Base-by-base conservation (phyloP, 2,329 filamentous ascomycete species). In the Cladophialophora immunda region DNA sequence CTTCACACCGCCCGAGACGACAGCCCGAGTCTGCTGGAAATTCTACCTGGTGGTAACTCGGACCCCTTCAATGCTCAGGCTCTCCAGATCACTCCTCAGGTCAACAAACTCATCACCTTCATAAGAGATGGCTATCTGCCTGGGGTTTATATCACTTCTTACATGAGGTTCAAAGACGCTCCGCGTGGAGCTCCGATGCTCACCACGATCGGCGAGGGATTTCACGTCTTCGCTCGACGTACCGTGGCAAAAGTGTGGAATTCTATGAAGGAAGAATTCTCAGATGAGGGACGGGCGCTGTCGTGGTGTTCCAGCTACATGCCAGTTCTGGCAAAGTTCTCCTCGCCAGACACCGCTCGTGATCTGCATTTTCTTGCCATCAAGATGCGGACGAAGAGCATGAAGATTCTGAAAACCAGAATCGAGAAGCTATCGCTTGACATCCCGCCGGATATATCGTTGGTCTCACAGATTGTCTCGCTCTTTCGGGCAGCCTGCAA, bases 241-340 rank as follows among this genome's bases (percentile, higher is more conserved):
- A 53, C 36, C 13, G 64, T 59, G 13, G 30, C 45, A 4, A 62
- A 47, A 36, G 58, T 62, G 34, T 66, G 64, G 64, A 62, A 47
- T 22, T 62, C 64, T 15, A 66, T 66, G 64, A 66, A 66, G 41
- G 58, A 66, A 27, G 64, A 66, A 62, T 45, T 66, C n/a, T 62
- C 47, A 4, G 64, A 66, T 19, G 58, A 66, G 30, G 64, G 58
- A 11, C 56, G 64, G 19, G 64, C 64, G 19, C 58, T 66, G 2
- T 60, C 64, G 22, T 66, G 64, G 64, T 38, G 53, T 29, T 55
- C 58, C n/a, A 66, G 64, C 58, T 66, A 66, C 25, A 27, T 58
- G 15, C 57, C 64, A 22, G 64, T 66, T 25, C 34, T 66, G 32
- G 57, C 64, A n/a, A 53, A 47, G 34, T 66, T 62, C 34, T 66